Percentiles rank a stretch among this genome's conserved stretches.
These are phyloP conservation scores for Oryza nivara DNA, from an alignment of 176 grass and related monocot species.

Conservation along the genomic window DNA sequence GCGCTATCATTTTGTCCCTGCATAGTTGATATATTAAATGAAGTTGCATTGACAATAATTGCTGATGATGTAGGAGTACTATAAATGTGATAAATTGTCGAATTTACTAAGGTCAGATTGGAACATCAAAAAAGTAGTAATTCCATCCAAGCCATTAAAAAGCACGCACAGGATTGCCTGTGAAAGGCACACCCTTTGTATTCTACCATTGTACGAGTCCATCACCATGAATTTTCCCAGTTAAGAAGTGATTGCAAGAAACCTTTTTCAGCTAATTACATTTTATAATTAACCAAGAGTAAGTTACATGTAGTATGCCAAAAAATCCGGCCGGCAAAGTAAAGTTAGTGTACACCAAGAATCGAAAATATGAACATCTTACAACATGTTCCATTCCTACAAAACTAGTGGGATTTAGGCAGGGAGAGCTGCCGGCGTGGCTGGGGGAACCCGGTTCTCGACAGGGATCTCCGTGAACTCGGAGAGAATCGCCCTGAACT, in stretches of 20 bases:
- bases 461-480: conserved; percentile 89
- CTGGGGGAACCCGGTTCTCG: conserved; percentile 84
- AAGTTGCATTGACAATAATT: neutral
- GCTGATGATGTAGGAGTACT: neutral
- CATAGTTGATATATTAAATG: no score
- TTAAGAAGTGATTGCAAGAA: neutral
- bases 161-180: neutral
- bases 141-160: neutral
- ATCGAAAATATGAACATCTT: conserved; percentile 58
- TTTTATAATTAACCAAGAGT: conserved; percentile 45
- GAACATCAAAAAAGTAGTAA: neutral
- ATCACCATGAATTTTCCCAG: neutral
- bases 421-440: conserved; percentile 51
- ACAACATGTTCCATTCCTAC: conserved; percentile 44
- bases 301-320: conserved; percentile 44
- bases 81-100: neutral
- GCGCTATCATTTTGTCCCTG: neutral
- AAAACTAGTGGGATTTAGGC: conserved; percentile 39
- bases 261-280: conserved; percentile 53
- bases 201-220: neutral
- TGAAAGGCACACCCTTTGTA: neutral
- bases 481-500: conserved; percentile 86
- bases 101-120: neutral
- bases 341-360: conserved; percentile 50
- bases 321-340: conserved; percentile 37